A percentile compares a stretch with the other conserved stretches of the same genome.
These are phyloP conservation scores for Tuber indicum DNA, from an alignment of 495 filamentous ascomycete genomes.

Conservation along the genomic window DNA sequence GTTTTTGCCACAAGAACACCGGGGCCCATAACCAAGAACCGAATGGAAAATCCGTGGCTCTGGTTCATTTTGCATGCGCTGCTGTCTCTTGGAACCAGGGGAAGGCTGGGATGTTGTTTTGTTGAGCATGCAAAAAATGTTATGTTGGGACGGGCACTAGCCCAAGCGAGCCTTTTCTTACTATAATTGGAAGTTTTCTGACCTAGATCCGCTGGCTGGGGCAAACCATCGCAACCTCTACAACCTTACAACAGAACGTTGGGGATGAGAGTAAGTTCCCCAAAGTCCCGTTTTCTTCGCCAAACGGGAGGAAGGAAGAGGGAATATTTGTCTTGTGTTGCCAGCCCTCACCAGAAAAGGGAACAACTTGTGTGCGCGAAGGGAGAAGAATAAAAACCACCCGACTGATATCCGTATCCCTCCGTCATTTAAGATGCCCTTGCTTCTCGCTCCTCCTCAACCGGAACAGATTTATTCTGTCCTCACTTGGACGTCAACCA, in stretches of 20 bases:
- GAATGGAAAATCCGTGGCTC: background rate
- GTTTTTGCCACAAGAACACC: background rate
- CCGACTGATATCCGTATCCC: background rate
- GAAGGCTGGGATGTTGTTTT: background rate
- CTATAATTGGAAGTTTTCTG: background rate
- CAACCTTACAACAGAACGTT: background rate
- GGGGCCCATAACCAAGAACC: background rate
- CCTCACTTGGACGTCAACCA: background rate
- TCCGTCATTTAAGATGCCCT: background rate
- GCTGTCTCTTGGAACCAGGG: background rate
- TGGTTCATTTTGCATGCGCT: background rate
- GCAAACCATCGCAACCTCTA: background rate
- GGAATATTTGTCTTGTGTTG: background rate
- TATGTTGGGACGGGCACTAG: background rate
- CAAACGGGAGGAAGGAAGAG: background rate
- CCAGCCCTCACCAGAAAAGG: background rate
- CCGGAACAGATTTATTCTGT: background rate
- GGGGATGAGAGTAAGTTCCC: background rate
- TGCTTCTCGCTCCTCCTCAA: background rate
- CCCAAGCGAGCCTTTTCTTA: background rate
- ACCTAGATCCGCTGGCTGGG: background rate
- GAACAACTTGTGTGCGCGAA: background rate
- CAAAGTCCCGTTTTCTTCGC: background rate
- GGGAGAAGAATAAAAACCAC: background rate
- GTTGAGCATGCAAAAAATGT: background rate